Conservation (phyloP, 139 green algal species). For the Coelastrella sp. region DNA sequence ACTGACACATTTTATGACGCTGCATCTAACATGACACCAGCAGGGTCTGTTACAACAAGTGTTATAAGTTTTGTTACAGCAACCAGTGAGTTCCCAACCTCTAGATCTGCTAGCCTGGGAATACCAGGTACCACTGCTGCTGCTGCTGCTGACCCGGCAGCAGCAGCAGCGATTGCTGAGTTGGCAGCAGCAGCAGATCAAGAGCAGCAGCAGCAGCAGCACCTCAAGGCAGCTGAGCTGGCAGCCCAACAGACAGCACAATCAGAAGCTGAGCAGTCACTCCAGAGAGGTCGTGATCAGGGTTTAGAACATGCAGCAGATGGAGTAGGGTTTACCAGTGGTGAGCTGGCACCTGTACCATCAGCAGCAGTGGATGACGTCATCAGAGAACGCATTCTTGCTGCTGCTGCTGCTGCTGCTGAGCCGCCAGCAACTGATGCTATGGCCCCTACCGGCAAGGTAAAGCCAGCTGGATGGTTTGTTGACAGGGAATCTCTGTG, state of each 20-base stretch:
- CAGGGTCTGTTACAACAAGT: not conserved
- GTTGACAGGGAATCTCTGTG: too few relatives aligned
- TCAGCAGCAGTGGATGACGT: not conserved
- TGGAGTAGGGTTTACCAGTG: not conserved
- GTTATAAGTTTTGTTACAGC: not conserved
- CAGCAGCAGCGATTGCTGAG: not conserved
- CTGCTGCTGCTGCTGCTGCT: not conserved
- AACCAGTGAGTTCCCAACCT: too few relatives aligned
- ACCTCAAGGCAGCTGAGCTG: not conserved
- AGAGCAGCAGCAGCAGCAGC: constrained; percentile 14
- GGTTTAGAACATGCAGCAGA: constrained; percentile 24
- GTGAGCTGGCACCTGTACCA: not conserved
- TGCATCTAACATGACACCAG: not conserved
- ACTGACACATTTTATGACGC: not conserved
- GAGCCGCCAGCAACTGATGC: not conserved
- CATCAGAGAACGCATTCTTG: not conserved
- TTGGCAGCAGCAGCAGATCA: not conserved
- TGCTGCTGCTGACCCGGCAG: not conserved
- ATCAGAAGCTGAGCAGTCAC: constrained; percentile 36
- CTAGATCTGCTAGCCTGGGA: not conserved
- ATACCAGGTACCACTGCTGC: not conserved
- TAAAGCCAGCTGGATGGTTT: too few relatives aligned
- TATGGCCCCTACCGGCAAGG: not conserved
- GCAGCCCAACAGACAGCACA: not conserved
- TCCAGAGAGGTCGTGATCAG: not conserved